Percentiles rank a stretch among this genome's conserved stretches.
Evolutionary conservation across 305 asterid genomes (phyloP).

Genomic region (Euphrasia arctica): DNA sequence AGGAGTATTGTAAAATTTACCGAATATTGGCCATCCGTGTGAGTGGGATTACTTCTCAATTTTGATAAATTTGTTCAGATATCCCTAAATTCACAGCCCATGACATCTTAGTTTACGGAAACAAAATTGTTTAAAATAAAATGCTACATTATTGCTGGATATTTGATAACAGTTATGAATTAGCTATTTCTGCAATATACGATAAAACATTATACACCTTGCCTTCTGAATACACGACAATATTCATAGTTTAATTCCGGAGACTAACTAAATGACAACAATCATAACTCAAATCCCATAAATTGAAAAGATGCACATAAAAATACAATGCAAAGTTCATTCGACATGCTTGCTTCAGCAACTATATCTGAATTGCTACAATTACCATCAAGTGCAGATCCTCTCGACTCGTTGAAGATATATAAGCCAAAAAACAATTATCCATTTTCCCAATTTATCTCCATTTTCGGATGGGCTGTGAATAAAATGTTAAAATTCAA

Average conservation of each 20-base stretch:
- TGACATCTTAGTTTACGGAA: no score
- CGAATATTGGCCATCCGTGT: no score
- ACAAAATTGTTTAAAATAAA: no score
- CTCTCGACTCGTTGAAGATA: neutral
- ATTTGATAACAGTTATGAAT: no score
- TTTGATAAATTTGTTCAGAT: no score
- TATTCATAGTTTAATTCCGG: no score
- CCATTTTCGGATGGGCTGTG: conserved; percentile 12
- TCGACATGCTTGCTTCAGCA: neutral
- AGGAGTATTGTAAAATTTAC: no score
- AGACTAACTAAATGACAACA: neutral
- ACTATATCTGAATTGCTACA: neutral
- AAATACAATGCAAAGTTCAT: neutral
- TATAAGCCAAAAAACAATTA: neutral
- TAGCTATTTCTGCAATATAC: neutral
- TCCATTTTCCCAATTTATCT: neutral
- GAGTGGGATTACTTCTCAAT: no score
- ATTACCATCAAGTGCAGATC: neutral
- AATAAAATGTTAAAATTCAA: neutral
- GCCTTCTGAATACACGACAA: neutral
- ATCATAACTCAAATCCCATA: neutral
- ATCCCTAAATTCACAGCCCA: no score
- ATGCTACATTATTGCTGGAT: no score
- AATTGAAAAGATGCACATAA: neutral
- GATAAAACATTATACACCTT: neutral